Evolutionary conservation across 2,329 filamentous ascomycete species (phyloP), one percentile per base, ranked within the genome.

Genomic region (Calonectria pauciramosa): DNA sequence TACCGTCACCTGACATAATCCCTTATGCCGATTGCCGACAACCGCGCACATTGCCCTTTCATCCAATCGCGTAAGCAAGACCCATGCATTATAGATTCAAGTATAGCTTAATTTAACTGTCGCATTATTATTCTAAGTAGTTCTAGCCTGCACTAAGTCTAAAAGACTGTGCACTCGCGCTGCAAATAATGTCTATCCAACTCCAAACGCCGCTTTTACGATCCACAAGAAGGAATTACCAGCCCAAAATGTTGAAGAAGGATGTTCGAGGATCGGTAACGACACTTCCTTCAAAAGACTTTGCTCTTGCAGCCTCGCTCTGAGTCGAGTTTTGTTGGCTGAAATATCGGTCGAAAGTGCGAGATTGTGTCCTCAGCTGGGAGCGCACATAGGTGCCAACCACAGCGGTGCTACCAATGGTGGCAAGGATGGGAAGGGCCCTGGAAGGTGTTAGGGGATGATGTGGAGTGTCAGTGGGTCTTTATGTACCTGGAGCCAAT

Each of bases 321-420:
- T 84, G 75, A 8, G 83, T 76, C 10, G 82, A 85, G 78, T 85
- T 82, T 81, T 86, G 86, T 71, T 83, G 82, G 44, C 83, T 70
- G 73, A 86, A 86, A 75, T 82, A 85, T 51, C 82, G 82, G 74
- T 86, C 85, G 79, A 86, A 83, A 7, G 80, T 83, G 36, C 77
- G 76, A 7, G 85, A 85, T 69, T 84, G 82, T 36, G 70, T 79
- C 51, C 74, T 68, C 54, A 86, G 82, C 63, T 86, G 85, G 18
- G 73, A 77, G 67, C 77, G 77, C 67, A 86, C 81, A 74, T 84
- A 86, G 73, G 77, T 72, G n/a, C 72, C 84, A 32, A 86, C 75
- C 20, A 79, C 77, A 23, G 79, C 76, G 70, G 54, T 36, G 30
- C 54, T 59, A 4, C 54, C 54, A 59, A 59, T n/a, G 14, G 54